These are phyloP conservation scores for Leptodermis oblonga DNA, from an alignment of 257 asterid species.

Conservation along the genomic window DNA sequence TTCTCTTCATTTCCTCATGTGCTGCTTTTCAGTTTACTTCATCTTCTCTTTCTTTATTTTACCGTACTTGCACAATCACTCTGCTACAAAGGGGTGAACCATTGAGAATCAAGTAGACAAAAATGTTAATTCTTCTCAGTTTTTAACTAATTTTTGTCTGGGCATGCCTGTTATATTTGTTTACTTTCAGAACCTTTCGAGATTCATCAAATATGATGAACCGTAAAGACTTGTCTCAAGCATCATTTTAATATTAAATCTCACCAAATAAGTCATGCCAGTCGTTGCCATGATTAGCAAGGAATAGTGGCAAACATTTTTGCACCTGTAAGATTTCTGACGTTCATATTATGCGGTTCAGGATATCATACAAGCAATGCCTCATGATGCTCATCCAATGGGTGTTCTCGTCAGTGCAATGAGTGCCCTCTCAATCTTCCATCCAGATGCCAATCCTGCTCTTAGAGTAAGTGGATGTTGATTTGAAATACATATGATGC, in stretches of 20 bases:
- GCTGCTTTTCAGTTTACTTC: not conserved
- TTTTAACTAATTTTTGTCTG: not conserved
- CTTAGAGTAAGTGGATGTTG: slow-evolving; percentile 56
- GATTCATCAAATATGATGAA: not conserved
- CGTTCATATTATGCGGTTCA: slow-evolving; percentile 40
- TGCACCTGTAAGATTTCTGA: slow-evolving; percentile 22
- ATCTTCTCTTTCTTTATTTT: not conserved
- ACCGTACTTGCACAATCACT: not conserved
- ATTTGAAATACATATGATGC: not conserved
- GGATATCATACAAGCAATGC: slow-evolving; percentile 98
- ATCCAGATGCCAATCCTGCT: slow-evolving; percentile 99
- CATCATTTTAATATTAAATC: not conserved
- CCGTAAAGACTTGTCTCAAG: not conserved
- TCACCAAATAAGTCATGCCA: not conserved
- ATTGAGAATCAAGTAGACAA: not conserved
- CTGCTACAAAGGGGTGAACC: not conserved
- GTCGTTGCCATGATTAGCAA: not conserved
- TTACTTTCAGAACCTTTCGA: not conserved
- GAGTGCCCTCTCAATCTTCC: slow-evolving; percentile 94
- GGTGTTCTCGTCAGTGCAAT: slow-evolving; percentile 97
- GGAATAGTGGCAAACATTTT: not conserved
- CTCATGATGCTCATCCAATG: slow-evolving; percentile 99
- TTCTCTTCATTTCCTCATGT: not conserved
- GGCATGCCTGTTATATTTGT: not conserved
- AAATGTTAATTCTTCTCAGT: not conserved